Base-by-base conservation (phyloP, 164 flowering plant species). In the Aristolochia fimbriata region DNA sequence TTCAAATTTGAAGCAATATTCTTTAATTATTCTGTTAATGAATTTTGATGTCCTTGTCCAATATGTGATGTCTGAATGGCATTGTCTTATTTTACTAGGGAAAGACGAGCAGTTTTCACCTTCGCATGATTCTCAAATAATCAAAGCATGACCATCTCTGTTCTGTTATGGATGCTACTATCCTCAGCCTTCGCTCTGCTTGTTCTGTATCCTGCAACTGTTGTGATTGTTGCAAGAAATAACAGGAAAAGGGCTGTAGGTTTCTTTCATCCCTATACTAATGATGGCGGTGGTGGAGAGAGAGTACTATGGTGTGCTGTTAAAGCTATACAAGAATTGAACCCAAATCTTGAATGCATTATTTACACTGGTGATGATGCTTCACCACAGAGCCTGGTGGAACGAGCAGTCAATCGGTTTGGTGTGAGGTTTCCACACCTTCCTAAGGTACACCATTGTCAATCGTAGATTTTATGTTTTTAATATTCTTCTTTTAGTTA, bases 271-370 rank as follows among this genome's bases (percentile, higher is more conserved):
- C 99, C 97, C 0, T 90, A 86, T 82, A 93, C 99, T 41, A 93
- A 93, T 69, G 97, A 93, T 58, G 97, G 99, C 37, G 97, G 99
- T 23, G 99, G 99, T 12, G 99, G 97, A 19, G 99, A 93, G 74
- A 72, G 91, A 65, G 97, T 93, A 19, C 76, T 93, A 1, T 90
- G 99, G 97, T 93, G 97, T 68, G 96, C 97, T 60, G 89, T 93
- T 43, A 88, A 78, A 76, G 95, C 91, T 62, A 66, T 93, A 43
- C 97, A 93, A 72, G 96, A 91, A 47, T 80, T 76, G 47, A 45
- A 31, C 7, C 83, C 89, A 9, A 68, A 80, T 73, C 91, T 93
- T n/a, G 83, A 83, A 17, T 81, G 84, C 54, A 62, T 81, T 24
- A 62, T 93, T 43, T 91, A 79, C 71, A 88, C 96, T 7, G 96